These are phyloP conservation scores for Teratosphaeria nubilosa DNA, from an alignment of 2,329 filamentous ascomycete genomes.

Conservation along the genomic window DNA sequence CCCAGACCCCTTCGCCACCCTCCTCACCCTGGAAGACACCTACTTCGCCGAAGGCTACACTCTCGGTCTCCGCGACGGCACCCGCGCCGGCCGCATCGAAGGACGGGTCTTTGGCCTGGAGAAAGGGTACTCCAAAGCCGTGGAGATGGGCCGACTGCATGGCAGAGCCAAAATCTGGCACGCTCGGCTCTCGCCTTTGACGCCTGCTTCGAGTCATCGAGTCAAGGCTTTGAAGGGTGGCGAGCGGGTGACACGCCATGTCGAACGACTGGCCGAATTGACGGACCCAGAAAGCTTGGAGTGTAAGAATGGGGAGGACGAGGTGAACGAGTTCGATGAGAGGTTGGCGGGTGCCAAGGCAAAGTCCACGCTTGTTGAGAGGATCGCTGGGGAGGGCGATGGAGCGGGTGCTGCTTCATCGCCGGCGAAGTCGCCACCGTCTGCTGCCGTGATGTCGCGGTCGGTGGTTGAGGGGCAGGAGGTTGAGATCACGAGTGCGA, in stretches of 20 bases:
- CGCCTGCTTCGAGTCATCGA: neutral
- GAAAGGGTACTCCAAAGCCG: conserved; percentile 87
- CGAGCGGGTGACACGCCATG: conserved; percentile 63
- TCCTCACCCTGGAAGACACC: conserved; percentile 51
- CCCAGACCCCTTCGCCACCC: conserved; percentile 38
- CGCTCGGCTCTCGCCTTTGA: conserved; percentile 38
- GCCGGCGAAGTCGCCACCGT: neutral
- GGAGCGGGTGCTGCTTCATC: neutral
- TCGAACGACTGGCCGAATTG: conserved; percentile 63
- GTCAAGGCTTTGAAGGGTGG: conserved; percentile 31
- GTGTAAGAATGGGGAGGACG: conserved; percentile 76
- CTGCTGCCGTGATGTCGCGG: conserved; percentile 3
- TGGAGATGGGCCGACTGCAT: conserved; percentile 67
- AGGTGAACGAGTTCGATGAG: conserved; percentile 86
- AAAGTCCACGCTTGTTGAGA: conserved; percentile 77
- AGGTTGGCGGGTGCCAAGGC: conserved; percentile 70
- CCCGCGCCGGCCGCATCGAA: conserved; percentile 69
- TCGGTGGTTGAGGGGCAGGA: neutral
- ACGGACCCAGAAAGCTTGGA: conserved; percentile 69
- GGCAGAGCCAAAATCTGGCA: conserved; percentile 78
- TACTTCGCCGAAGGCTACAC: conserved; percentile 79
- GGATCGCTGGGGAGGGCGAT: conserved; percentile 45
- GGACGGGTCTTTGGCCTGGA: conserved; percentile 84
- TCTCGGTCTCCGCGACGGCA: conserved; percentile 65
- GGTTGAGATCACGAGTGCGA: conserved; percentile 2